Conservation (phyloP, 495 filamentous ascomycete genomes). For the Penicillium riverlandense region DNA sequence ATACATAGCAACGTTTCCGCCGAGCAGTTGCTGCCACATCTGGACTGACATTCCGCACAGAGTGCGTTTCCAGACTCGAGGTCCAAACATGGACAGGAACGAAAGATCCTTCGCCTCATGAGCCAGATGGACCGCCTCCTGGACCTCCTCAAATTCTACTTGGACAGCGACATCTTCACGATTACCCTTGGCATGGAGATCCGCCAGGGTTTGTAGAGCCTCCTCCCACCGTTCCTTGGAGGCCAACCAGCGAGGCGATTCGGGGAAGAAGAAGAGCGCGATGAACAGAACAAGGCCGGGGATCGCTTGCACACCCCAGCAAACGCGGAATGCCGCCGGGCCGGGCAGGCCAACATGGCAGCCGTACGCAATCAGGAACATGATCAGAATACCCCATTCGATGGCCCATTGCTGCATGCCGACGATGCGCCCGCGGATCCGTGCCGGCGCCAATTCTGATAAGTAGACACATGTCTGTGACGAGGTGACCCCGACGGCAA, state of each 20-base stretch:
- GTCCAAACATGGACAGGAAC: constrained; percentile 49
- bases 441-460: constrained; percentile 62
- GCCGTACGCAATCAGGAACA: constrained; percentile 54
- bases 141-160: constrained; percentile 68
- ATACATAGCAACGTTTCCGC: constrained; percentile 56
- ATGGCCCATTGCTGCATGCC: constrained; percentile 73
- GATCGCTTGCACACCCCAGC: constrained; percentile 68
- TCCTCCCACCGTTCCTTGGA: constrained; percentile 61
- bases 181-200: constrained; percentile 61
- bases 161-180: constrained; percentile 59
- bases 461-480: constrained; percentile 80
- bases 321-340: constrained; percentile 58
- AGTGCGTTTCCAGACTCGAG: constrained; percentile 67
- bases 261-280: constrained; percentile 62
- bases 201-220: constrained; percentile 57
- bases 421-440: constrained; percentile 61
- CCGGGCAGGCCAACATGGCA: constrained; percentile 48
- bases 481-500: constrained; percentile 68
- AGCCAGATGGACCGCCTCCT: constrained; percentile 46
- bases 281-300: constrained; percentile 57
- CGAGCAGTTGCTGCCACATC: constrained; percentile 62
- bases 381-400: constrained; percentile 60
- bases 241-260: constrained; percentile 68
- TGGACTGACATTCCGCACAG: constrained; percentile 61
- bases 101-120: constrained; percentile 48